Conservation (phyloP, 129 eudicot species). For the Glebionis coronaria region DNA sequence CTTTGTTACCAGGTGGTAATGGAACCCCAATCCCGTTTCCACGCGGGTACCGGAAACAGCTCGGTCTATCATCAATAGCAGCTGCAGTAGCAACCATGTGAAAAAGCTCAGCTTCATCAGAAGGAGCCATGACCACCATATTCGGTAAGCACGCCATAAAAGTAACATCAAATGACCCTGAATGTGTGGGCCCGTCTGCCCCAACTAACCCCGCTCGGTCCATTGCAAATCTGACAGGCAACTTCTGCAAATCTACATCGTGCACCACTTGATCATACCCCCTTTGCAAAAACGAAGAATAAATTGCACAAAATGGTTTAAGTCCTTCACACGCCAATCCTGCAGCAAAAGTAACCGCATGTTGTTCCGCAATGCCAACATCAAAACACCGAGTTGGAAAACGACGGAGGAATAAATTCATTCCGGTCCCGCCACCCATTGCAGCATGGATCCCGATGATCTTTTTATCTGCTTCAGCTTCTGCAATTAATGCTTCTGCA, state of each 20-base stretch:
- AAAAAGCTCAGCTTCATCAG: conserved; percentile 92
- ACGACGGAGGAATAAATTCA: conserved; percentile 75
- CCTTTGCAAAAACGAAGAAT: conserved; percentile 90
- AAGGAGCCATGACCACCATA: conserved; percentile 98
- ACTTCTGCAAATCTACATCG: conserved; percentile 87
- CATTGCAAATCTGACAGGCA: conserved; percentile 90
- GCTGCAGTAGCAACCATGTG: conserved; percentile 98
- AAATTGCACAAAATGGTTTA: conserved; percentile 88
- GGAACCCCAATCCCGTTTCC: conserved; percentile 88
- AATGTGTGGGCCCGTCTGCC: conserved; percentile 96
- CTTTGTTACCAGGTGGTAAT: conserved; percentile 88
- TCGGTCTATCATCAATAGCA: conserved; percentile 88
- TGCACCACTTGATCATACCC: conserved; percentile 98
- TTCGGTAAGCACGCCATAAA: conserved; percentile 91
- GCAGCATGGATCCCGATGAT: conserved; percentile 90
- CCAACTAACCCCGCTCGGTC: conserved; percentile 95
- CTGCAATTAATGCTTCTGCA: conserved; percentile 94
- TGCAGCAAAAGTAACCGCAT: conserved; percentile 95
- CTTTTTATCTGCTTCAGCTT: conserved; percentile 80
- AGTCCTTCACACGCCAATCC: conserved; percentile 98
- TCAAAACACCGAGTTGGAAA: conserved; percentile 85
- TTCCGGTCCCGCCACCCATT: conserved; percentile 97
- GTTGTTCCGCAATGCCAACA: conserved; percentile 99
- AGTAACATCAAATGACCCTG: conserved; percentile 86
- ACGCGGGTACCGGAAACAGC: conserved; percentile 91